These are phyloP conservation scores for Kazachstania psychrophila DNA, from an alignment of 805 yeast genomes.

Conservation along the genomic window DNA sequence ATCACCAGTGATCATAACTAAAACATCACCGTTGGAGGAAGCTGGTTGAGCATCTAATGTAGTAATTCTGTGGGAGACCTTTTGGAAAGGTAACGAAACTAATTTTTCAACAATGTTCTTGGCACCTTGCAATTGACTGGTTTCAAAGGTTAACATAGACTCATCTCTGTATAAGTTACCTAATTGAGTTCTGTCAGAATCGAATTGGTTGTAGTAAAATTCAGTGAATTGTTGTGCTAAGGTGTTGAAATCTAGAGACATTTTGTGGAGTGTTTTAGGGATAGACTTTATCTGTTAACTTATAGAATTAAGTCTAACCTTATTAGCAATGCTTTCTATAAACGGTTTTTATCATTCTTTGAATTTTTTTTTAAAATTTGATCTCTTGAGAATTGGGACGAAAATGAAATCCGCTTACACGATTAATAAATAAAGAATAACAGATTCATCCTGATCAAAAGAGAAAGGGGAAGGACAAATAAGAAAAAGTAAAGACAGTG, in stretches of 20 bases:
- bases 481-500: not conserved
- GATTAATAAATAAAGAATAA: too few species aligned
- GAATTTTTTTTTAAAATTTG: not conserved
- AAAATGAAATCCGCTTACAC: not conserved
- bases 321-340: too few species aligned
- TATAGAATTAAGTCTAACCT: not conserved
- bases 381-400: not conserved
- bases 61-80: constrained; percentile 87
- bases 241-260: constrained; percentile 38
- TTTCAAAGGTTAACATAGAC: constrained; percentile 96
- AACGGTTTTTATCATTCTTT: not conserved
- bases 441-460: too few species aligned
- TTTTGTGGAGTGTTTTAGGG: constrained; percentile 1
- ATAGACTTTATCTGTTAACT: not conserved
- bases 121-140: constrained; percentile 90
- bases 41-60: constrained; percentile 98
- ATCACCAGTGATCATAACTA: constrained; percentile 97
- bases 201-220: constrained; percentile 93
- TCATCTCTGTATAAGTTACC: constrained; percentile 93
- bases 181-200: constrained; percentile 81
- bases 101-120: constrained; percentile 88
- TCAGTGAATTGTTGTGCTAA: constrained; percentile 74
- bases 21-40: constrained; percentile 81
- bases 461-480: not conserved
- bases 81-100: constrained; percentile 78